Base-by-base conservation (phyloP, 1,284 basidiomycete species). In the Pseudomicrostroma phylloplanum region DNA sequence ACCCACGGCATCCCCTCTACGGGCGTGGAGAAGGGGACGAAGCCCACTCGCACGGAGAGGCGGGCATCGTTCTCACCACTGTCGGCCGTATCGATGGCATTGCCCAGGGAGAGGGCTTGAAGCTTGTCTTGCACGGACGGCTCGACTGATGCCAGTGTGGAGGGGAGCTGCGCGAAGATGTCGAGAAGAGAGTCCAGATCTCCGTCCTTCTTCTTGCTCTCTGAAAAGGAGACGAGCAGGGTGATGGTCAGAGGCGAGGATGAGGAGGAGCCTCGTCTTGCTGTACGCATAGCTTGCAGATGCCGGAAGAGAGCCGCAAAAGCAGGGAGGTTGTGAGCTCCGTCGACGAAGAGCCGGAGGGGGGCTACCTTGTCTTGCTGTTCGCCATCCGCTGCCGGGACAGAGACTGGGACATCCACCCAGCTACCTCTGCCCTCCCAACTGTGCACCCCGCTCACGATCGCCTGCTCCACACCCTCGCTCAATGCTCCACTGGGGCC, bases 311-410 rank as follows among this genome's bases (percentile, higher is more conserved):
- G 84, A 0, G 86, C 86, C 19, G 78, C 68, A 0, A 91, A 85
- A 0, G 92, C 92, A 6, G 89, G 87, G n/a, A 86, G 82, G 75
- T 99, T 99, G 79, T 99, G 96, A 0, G 96, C 94, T 2, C 96
- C 96, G 75, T 99, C 96, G 1, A 89, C 87, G 7, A 98, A 83
- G 6, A 92, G 80, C n/a, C 53, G 61, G 13, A 51, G 43, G 9
- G 30, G 4, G 30, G 30, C 30, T 4, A 9, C 9, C 30, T 36
- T 36, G 3, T 9, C 30, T 36, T 36, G 4, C 12, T 48, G 4
- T 21, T 6, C 12, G 6, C 6, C 43, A 13, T 13, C 12, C 17
- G 6, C 12, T 17, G 15, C 17, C 6, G 43, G 43, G 6, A 48
- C 4, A 13, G 17, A 12, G 17, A 21, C 6, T 8, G 53, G 21